A percentile compares a stretch with the other conserved stretches of the same genome.
phyloP scores from a whole-genome alignment of 2,329 filamentous ascomycete genomes.

The Talaromyces sp. region DNA sequence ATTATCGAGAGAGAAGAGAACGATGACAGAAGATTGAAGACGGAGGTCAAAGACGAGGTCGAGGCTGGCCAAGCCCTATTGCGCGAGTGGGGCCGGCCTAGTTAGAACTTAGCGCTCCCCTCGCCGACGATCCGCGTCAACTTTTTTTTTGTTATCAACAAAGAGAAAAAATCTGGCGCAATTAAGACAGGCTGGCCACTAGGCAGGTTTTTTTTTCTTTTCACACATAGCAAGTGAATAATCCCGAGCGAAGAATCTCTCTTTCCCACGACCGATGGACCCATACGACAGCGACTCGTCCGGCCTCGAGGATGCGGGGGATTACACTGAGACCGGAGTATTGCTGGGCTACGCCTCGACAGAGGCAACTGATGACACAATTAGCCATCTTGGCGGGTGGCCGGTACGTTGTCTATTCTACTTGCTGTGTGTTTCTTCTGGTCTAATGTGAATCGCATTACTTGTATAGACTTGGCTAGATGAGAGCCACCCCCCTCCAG shows the following conservation, averaged over 20 bases:
- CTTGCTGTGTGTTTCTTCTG: neutral
- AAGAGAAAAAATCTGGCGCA: neutral
- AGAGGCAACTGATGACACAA: conserved; percentile 71
- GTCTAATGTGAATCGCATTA: conserved; percentile 6
- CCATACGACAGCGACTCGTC: conserved; percentile 86
- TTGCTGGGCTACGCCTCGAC: conserved; percentile 83
- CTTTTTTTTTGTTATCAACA: neutral
- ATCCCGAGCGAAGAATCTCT: neutral
- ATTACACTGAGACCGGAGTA: conserved; percentile 64
- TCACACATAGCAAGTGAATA: neutral
- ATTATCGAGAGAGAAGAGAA: neutral
- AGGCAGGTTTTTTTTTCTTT: neutral
- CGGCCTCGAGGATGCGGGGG: conserved; percentile 56
- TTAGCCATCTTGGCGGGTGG: conserved; percentile 81
- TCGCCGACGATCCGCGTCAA: neutral
- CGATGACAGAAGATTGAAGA: neutral
- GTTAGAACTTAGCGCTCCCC: neutral
- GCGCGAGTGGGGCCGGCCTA: neutral
- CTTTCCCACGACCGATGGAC: conserved; percentile 49
- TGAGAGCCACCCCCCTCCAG: conserved; percentile 63
- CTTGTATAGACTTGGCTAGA: conserved; percentile 73
- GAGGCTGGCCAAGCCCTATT: neutral
- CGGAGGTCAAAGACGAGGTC: neutral
- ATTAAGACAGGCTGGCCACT: neutral
- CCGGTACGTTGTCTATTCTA: conserved; percentile 58